Conservation (phyloP, 768 basidiomycete genomes). For the Calocybe cyanea region DNA sequence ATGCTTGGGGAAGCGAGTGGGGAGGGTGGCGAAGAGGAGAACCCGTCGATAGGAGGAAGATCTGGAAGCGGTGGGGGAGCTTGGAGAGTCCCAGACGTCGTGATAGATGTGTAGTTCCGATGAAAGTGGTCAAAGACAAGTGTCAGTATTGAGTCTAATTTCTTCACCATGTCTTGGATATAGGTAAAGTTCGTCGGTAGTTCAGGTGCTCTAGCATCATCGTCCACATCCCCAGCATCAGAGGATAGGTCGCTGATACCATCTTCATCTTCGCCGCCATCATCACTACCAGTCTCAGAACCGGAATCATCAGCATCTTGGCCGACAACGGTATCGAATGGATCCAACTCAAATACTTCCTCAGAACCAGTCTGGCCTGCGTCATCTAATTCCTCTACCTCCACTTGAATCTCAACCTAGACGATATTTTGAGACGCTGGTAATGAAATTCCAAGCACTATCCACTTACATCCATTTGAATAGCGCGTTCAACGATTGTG, state of each 20-base stretch:
- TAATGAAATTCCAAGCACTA: background rate
- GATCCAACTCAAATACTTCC: constrained; percentile 74
- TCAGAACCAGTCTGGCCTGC: constrained; percentile 48
- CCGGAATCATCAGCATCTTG: constrained; percentile 65
- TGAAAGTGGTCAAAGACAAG: constrained; percentile 86
- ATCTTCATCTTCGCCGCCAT: constrained; percentile 34
- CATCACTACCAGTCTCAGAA: constrained; percentile 49
- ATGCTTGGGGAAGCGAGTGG: constrained; percentile 23
- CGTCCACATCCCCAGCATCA: constrained; percentile 51
- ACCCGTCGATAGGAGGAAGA: constrained; percentile 27
- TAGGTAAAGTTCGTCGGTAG: constrained; percentile 58
- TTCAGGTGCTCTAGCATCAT: constrained; percentile 32
- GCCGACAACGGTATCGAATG: constrained; percentile 81
- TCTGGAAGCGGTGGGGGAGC: constrained; percentile 29
- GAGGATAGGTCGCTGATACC: constrained; percentile 76
- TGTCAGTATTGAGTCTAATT: constrained; percentile 84
- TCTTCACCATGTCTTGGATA: constrained; percentile 84
- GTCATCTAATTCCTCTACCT: constrained; percentile 87
- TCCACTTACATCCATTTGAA: constrained; percentile 84
- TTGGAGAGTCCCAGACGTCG: constrained; percentile 16
- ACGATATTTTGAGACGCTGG: background rate
- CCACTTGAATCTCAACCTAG: constrained; percentile 96
- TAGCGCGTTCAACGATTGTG: constrained; percentile 88
- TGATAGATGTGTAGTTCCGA: constrained; percentile 31
- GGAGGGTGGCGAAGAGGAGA: constrained; percentile 21